phyloP scores from a whole-genome alignment of 768 basidiomycete genomes.

The Russula lepida region DNA sequence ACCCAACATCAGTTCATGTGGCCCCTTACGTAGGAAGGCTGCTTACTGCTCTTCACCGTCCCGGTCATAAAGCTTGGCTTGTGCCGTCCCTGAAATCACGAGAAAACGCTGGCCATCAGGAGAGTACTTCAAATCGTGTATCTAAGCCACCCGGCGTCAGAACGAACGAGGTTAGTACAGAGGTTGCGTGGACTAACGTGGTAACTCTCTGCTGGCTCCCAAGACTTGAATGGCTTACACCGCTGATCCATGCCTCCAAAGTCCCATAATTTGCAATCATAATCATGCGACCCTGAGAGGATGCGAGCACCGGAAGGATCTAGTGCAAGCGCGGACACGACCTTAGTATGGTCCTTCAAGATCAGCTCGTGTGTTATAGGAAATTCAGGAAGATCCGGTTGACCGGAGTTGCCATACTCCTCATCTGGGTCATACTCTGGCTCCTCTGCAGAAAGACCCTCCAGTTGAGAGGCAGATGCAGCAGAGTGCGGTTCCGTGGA shows the following conservation, averaged over 20 bases:
- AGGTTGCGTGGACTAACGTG: constrained; percentile 47
- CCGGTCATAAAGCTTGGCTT: constrained; percentile 82
- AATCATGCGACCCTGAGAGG: constrained; percentile 89
- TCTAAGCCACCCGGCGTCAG: constrained; percentile 35
- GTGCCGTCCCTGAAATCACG: constrained; percentile 78
- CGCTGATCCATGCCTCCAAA: constrained; percentile 94
- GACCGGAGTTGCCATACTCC: constrained; percentile 36
- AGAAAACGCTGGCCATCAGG: constrained; percentile 81
- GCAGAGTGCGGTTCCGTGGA: neutral
- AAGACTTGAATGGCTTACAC: constrained; percentile 92
- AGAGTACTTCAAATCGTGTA: constrained; percentile 87
- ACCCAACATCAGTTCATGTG: constrained; percentile 42
- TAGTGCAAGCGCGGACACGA: constrained; percentile 83
- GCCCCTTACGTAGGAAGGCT: constrained; percentile 19
- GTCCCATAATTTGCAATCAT: constrained; percentile 98
- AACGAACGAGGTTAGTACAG: constrained; percentile 6
- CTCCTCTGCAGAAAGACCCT: constrained; percentile 21
- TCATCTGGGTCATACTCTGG: constrained; percentile 34
- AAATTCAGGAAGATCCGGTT: constrained; percentile 51
- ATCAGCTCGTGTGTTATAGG: constrained; percentile 87
- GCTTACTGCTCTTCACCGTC: constrained; percentile 91
- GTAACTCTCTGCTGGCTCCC: constrained; percentile 91
- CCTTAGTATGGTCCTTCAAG: constrained; percentile 93
- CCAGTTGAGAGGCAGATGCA: constrained; percentile 9
- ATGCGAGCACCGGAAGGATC: constrained; percentile 94